phyloP scores from a whole-genome alignment of 192 early-diverging fungal species.

The Phlyctochytrium arcticum region DNA sequence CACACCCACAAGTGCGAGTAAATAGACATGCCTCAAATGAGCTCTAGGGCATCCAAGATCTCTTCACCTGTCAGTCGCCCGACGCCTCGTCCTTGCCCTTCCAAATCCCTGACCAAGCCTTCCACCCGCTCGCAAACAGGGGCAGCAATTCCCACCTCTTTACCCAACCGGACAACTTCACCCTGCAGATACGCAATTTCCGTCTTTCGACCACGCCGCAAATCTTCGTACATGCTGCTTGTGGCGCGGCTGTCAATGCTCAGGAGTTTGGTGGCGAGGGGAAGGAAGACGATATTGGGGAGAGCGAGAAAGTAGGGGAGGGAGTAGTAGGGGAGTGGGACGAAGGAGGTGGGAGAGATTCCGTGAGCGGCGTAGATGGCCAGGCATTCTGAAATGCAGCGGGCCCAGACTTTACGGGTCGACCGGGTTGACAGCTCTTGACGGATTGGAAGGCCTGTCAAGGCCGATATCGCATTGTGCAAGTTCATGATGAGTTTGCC shows the following conservation, averaged over 20 bases:
- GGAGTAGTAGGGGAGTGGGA: slow-evolving; percentile 12
- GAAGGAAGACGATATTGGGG: slow-evolving; percentile 32
- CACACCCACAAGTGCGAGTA: no score
- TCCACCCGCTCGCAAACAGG: slow-evolving; percentile 34
- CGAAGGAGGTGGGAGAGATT: slow-evolving; percentile 38
- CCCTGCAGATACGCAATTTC: slow-evolving; percentile 48
- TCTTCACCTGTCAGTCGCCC: slow-evolving; percentile 24
- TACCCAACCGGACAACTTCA: slow-evolving; percentile 31
- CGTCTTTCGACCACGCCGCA: slow-evolving; percentile 27
- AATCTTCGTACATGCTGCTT: slow-evolving; percentile 43
- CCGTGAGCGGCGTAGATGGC: slow-evolving; percentile 27
- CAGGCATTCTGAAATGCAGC: slow-evolving; percentile 38
- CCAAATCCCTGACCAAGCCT: slow-evolving; percentile 17
- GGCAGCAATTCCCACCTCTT: slow-evolving; percentile 19
- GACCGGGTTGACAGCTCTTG: slow-evolving; percentile 26
- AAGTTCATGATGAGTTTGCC: slow-evolving; percentile 44
- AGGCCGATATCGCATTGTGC: slow-evolving; percentile 43
- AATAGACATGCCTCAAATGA: not conserved
- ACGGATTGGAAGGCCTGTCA: slow-evolving; percentile 30
- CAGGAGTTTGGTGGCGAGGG: slow-evolving; percentile 16
- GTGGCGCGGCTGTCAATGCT: slow-evolving; percentile 36
- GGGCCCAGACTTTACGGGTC: slow-evolving; percentile 27
- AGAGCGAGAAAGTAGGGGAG: slow-evolving; percentile 25
- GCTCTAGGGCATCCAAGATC: slow-evolving; percentile 27
- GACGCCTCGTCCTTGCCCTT: slow-evolving; percentile 18